Evolutionary conservation across 192 early-diverging fungal species (phyloP).

Genomic region (Funneliformis geosporum): DNA sequence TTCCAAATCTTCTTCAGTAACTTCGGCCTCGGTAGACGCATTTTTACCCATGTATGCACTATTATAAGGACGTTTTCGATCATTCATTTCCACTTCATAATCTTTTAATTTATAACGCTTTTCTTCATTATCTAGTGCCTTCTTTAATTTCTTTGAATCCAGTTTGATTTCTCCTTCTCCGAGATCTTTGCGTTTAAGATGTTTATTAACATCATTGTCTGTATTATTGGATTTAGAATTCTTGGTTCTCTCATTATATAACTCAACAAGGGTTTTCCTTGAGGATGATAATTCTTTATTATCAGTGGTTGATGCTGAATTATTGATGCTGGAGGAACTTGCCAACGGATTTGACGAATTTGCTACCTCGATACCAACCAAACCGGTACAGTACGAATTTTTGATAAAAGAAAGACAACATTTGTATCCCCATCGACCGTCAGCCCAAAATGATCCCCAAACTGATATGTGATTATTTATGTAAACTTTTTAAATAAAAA

Average conservation of each 20-base stretch:
- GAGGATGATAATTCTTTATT: not conserved
- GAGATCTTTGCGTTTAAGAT: conserved; percentile 41
- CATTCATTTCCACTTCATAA: conserved; percentile 8
- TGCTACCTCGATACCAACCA: conserved; percentile 72
- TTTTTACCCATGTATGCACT: conserved; percentile 17
- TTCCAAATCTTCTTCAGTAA: conserved; percentile 71
- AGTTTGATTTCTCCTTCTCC: conserved; percentile 62
- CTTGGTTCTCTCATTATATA: conserved; percentile 35
- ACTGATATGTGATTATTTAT: conserved; percentile 83
- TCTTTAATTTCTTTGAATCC: conserved; percentile 53
- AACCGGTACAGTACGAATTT: conserved; percentile 91
- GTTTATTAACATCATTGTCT: conserved; percentile 30
- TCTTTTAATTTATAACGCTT: conserved; percentile 32
- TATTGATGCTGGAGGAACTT: not conserved
- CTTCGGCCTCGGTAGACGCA: conserved; percentile 28
- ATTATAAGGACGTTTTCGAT: conserved; percentile 34
- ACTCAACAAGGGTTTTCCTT: conserved; percentile 39
- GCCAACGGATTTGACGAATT: conserved; percentile 40
- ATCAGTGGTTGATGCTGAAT: not conserved
- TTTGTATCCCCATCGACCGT: conserved; percentile 94
- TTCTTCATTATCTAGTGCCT: conserved; percentile 54
- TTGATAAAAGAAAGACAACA: conserved; percentile 84
- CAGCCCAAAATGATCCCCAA: conserved; percentile 96
- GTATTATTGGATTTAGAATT: conserved; percentile 37
- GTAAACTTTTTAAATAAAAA: conserved; percentile 48